phyloP scores from a whole-genome alignment of 2,329 filamentous ascomycete genomes.

The Clonostachys rhizophaga region DNA sequence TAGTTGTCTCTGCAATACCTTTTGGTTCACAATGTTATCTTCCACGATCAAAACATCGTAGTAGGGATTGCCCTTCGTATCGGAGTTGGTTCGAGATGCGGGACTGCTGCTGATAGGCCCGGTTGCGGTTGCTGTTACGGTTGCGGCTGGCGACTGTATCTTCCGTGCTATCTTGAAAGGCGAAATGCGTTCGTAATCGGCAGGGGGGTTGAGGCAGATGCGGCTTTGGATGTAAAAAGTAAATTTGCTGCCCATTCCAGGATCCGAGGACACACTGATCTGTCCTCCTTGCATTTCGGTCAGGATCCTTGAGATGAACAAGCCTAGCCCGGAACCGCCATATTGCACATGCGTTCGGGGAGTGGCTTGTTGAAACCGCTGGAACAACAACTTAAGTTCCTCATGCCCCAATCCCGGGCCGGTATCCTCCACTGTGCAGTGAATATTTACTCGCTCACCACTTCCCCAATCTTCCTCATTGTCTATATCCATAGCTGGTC shows the following conservation, averaged over 20 bases:
- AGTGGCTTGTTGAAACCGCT: conserved; percentile 64
- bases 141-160: conserved; percentile 8
- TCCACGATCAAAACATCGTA: conserved; percentile 62
- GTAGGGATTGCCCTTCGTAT: conserved; percentile 14
- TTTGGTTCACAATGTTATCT: conserved; percentile 65
- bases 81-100: conserved; percentile 6
- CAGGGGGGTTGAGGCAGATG: conserved; percentile 38
- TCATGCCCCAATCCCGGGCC: conserved; percentile 62
- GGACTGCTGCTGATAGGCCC: conserved; percentile 3
- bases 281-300: conserved; percentile 75
- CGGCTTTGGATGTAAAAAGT: conserved; percentile 71
- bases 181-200: conserved; percentile 27
- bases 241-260: conserved; percentile 68
- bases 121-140: not conserved
- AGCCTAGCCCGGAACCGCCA: conserved; percentile 63
- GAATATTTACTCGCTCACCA: conserved; percentile 67
- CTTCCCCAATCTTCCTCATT: conserved; percentile 63
- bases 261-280: conserved; percentile 65
- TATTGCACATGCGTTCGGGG: conserved; percentile 69
- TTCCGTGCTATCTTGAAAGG: conserved; percentile 27
- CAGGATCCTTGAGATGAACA: conserved; percentile 74
- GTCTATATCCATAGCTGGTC: conserved; percentile 32
- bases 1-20: conserved; percentile 57
- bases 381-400: conserved; percentile 63
- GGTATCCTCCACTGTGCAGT: conserved; percentile 69